Percentiles rank a stretch among this genome's conserved stretches.
phyloP scores from a whole-genome alignment of 2,329 filamentous ascomycete species.

The Penicillium sp. region DNA sequence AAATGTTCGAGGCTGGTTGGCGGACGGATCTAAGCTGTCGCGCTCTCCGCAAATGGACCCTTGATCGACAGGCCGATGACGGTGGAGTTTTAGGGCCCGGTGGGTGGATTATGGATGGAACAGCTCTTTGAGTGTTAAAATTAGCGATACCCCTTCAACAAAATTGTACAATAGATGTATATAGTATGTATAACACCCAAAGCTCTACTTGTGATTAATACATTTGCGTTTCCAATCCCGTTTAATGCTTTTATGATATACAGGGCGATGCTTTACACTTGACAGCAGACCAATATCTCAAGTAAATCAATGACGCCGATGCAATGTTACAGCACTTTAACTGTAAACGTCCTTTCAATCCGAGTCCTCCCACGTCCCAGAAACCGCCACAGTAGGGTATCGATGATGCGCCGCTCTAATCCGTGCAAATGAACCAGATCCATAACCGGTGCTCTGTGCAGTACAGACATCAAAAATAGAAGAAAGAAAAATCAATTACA shows the following conservation, averaged over 20 bases:
- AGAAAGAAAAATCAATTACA: constrained; percentile 10
- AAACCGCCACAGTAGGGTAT: constrained; percentile 27
- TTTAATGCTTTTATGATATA: background rate
- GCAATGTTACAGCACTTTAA: constrained; percentile 17
- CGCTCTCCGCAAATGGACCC: constrained; percentile 69
- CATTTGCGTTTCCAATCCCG: background rate
- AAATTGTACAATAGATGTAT: background rate
- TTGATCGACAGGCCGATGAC: constrained; percentile 63
- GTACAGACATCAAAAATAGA: constrained; percentile 14
- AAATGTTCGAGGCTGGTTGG: constrained; percentile 86
- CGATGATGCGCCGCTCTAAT: constrained; percentile 29
- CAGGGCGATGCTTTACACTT: background rate
- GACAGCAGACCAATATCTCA: constrained; percentile 1
- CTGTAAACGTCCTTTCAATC: constrained; percentile 9
- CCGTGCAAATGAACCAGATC: constrained; percentile 21
- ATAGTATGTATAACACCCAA: background rate
- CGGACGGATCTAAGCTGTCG: constrained; percentile 61
- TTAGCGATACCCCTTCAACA: constrained; percentile 19
- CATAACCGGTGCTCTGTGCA: constrained; percentile 19
- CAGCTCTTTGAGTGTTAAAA: constrained; percentile 26
- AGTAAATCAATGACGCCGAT: constrained; percentile 22
- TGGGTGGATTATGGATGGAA: constrained; percentile 50
- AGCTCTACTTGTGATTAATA: background rate
- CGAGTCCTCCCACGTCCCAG: constrained; percentile 20
- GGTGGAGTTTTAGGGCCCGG: constrained; percentile 67